Evolutionary conservation across 495 filamentous ascomycete species (phyloP).

Genomic region (Aspergillus avenaceus): DNA sequence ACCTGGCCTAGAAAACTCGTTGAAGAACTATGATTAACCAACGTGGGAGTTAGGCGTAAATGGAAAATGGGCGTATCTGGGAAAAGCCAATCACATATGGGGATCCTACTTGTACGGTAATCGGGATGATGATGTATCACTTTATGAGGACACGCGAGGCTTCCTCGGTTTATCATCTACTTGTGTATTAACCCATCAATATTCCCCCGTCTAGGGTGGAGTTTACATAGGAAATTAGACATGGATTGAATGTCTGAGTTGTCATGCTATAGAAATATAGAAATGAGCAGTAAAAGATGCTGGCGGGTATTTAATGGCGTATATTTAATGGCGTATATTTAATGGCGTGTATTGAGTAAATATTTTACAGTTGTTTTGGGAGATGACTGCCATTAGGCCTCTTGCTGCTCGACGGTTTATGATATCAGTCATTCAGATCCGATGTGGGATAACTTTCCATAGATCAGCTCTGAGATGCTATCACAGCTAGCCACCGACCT

Average conservation of each 20-base stretch:
- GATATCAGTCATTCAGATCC: no score
- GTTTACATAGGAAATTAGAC: not conserved
- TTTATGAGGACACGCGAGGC: not conserved
- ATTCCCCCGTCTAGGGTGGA: not conserved
- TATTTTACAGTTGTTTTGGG: no score
- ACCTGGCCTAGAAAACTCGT: constrained; percentile 35
- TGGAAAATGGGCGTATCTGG: constrained; percentile 26
- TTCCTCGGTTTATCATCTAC: not conserved
- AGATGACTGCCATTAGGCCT: no score
- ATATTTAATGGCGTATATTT: not conserved
- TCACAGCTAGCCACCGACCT: no score
- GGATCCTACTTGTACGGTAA: not conserved
- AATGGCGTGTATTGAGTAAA: no score
- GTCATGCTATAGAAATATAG: no score
- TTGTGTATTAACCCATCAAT: not conserved
- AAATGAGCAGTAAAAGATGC: not conserved
- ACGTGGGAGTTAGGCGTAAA: constrained; percentile 8
- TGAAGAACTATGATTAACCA: constrained; percentile 36
- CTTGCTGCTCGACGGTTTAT: no score
- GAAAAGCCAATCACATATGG: not conserved
- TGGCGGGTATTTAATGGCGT: not conserved
- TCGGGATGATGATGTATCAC: not conserved
- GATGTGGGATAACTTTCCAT: no score
- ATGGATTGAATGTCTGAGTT: not conserved
- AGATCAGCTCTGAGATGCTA: no score